Conservation (phyloP, 129 eudicot species). For the Pseudognaphalium luteoalbum region DNA sequence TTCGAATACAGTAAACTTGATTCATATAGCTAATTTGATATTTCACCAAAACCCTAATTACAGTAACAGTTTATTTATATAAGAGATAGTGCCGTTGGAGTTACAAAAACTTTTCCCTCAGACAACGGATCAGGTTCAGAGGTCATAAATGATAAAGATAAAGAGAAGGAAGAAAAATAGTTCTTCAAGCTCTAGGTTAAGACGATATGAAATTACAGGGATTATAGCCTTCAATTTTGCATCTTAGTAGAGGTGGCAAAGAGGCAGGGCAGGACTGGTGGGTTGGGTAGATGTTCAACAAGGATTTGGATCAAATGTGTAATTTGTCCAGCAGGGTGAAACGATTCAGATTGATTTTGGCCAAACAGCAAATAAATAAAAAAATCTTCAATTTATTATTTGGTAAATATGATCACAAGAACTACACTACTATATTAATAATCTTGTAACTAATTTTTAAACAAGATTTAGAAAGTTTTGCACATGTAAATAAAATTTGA, state of each 20-base stretch:
- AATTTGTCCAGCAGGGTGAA: neutral
- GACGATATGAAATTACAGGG: neutral
- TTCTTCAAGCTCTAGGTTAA: slow-evolving; percentile 1
- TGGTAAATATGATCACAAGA: neutral
- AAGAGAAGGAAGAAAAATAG: neutral
- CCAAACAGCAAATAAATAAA: neutral
- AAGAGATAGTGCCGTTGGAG: neutral
- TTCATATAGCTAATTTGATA: neutral
- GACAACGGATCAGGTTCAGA: neutral
- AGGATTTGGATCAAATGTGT: neutral
- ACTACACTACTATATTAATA: neutral
- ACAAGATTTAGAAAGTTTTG: neutral
- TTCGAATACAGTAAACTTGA: neutral
- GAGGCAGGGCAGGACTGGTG: neutral
- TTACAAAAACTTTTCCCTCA: neutral
- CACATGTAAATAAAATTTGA: neutral
- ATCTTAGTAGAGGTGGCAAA: neutral
- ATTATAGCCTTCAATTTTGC: neutral
- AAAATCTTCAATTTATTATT: neutral
- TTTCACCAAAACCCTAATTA: neutral
- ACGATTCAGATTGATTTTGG: neutral
- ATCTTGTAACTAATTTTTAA: neutral
- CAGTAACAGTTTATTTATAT: neutral
- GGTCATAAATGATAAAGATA: neutral
- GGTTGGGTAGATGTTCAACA: neutral